Evolutionary conservation across 371 early-diverging fungal species (phyloP), one percentile per base, ranked within the genome.

Genomic region (Apophysomyces elegans): DNA sequence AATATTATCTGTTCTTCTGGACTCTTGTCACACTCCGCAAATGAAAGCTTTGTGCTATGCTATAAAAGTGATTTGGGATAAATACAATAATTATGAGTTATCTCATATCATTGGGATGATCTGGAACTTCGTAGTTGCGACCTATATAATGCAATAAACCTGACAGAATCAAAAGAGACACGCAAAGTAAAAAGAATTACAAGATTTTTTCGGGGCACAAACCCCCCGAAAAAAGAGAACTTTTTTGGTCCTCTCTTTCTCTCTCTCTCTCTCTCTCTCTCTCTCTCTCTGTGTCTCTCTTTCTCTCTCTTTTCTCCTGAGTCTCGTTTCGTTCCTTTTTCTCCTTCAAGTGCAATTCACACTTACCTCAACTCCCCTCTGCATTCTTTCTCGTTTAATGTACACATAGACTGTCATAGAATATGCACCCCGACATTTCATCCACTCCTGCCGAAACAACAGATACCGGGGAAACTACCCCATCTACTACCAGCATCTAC

Each of bases 181-280:
- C 46, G 16, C 16, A 5, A 26, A 26, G 32, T 26, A 26, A 26
- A 26, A 26, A 26, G 32, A 26, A 26, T 26, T 26, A 26, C 32
- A 26, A 26, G 32, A 26, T 56, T 59, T 59, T 59, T n/a, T 59
- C 59, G 41, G n/a, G 16, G 32, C n/a, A 13, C 38, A 39, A 39
- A 9, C 16, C 11, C 37, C 18, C 37, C 41, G 32, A 26, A 26
- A 26, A 26, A 26, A 26, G 32, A 26, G 32, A 26, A 26, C 32
- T 26, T 26, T 36, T 21, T 59, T 18, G 26, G 26, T 16, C 13
- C 46, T 45, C 21, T 59, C 21, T 59, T 36, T 59, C 41, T 58
- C 41, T 59, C 41, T 59, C 36, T 36, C 46, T 45, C 21, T 59
- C 21, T 58, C 12, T 58, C 41, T 58, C 41, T 58, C 41, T 58